These are phyloP conservation scores for Hemileccinum impolitum DNA, from an alignment of 768 basidiomycete species.

Conservation along the genomic window DNA sequence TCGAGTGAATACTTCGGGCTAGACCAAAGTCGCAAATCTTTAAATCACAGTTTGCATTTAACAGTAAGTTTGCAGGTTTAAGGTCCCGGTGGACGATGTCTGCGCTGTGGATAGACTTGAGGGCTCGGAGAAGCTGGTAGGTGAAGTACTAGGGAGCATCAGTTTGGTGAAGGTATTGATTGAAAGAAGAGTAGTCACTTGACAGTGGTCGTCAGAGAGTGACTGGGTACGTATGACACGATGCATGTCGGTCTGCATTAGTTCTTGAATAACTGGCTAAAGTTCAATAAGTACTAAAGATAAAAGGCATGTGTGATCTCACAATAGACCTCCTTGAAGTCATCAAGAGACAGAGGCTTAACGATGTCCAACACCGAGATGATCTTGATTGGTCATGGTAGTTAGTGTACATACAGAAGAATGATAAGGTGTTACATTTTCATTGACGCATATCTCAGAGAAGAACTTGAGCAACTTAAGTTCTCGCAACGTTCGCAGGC, in stretches of 20 bases:
- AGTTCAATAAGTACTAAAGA: slow-evolving; percentile 4
- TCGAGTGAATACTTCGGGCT: slow-evolving; percentile 61
- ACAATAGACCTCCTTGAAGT: slow-evolving; percentile 89
- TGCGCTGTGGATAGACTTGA: slow-evolving; percentile 88
- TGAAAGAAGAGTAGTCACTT: slow-evolving; percentile 40
- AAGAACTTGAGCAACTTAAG: slow-evolving; percentile 88
- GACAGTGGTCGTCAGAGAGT: slow-evolving; percentile 86
- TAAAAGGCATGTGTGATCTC: slow-evolving; percentile 17
- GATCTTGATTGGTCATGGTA: slow-evolving; percentile 48
- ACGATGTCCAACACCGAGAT: slow-evolving; percentile 91
- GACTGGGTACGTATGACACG: slow-evolving; percentile 89
- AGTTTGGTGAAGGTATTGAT: neutral
- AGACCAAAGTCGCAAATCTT: slow-evolving; percentile 90
- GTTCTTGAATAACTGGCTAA: slow-evolving; percentile 69
- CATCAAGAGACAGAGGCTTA: slow-evolving; percentile 69
- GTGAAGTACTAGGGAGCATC: slow-evolving; percentile 59
- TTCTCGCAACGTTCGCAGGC: slow-evolving; percentile 84
- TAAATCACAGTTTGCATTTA: slow-evolving; percentile 88
- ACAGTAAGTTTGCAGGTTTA: slow-evolving; percentile 83
- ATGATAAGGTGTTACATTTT: slow-evolving; percentile 50
- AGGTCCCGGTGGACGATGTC: slow-evolving; percentile 76
- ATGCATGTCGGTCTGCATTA: slow-evolving; percentile 90
- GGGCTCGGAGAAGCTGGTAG: slow-evolving; percentile 80
- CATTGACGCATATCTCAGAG: slow-evolving; percentile 74
- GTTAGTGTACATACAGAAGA: slow-evolving; percentile 1